Conservation (phyloP, 345 rosid species). For the Euphorbia tirucalli region DNA sequence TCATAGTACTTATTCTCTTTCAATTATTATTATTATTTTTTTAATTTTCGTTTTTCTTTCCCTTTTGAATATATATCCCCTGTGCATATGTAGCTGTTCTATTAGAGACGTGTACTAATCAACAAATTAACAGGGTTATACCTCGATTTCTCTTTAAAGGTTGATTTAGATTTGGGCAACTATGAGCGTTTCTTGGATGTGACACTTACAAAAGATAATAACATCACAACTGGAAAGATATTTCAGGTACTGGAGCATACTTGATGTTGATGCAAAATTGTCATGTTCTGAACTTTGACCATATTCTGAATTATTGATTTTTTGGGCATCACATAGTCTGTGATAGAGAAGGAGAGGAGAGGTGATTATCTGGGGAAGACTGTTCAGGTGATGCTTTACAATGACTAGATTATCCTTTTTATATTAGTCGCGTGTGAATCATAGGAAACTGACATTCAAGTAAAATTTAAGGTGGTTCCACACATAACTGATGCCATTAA, state of each 20-base stretch:
- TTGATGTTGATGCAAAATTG: slow-evolving; percentile 1
- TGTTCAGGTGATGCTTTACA: slow-evolving; percentile 31
- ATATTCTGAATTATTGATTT: not conserved
- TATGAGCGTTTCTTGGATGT: slow-evolving; percentile 91
- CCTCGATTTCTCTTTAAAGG: slow-evolving; percentile 44
- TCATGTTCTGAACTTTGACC: slow-evolving; percentile 9
- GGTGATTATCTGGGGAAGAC: slow-evolving; percentile 40
- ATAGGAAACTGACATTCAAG: not conserved
- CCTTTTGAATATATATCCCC: not conserved
- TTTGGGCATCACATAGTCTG: slow-evolving; percentile 23
- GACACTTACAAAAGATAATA: slow-evolving; percentile 81
- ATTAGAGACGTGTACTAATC: not conserved
- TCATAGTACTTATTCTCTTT: not conserved
- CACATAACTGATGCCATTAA: slow-evolving; percentile 38
- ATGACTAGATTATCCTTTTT: not conserved
- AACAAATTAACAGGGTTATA: slow-evolving; percentile 17
- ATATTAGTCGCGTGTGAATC: not conserved
- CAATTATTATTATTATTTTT: no score
- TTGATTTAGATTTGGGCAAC: slow-evolving; percentile 96
- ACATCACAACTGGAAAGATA: slow-evolving; percentile 94
- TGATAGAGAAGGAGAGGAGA: slow-evolving; percentile 35
- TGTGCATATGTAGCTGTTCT: not conserved
- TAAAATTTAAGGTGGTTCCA: slow-evolving; percentile 31
- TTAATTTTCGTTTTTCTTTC: not conserved
- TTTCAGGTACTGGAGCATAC: slow-evolving; percentile 64